Evolutionary conservation across 768 basidiomycete species (phyloP).

Genomic region (Leccinum broughii): DNA sequence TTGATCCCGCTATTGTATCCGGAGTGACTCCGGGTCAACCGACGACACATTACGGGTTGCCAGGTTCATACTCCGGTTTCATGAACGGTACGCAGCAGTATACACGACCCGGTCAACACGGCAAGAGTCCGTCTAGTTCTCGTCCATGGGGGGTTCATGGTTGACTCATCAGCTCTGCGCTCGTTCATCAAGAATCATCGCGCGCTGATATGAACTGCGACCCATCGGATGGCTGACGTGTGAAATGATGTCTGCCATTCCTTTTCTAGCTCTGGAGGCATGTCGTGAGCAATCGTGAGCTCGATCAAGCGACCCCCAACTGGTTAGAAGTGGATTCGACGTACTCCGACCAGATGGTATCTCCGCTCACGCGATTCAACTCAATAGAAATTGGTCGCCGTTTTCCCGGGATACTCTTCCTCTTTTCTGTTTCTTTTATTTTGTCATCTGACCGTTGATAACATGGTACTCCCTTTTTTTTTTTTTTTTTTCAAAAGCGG

Average conservation of each 20-base stretch:
- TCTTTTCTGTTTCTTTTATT: neutral
- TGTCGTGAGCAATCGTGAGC: conserved; percentile 1
- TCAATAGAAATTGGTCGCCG: conserved; percentile 6
- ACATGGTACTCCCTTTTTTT: neutral
- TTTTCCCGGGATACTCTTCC: conserved; percentile 2
- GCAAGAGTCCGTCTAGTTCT: conserved; percentile 21
- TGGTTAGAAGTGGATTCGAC: neutral
- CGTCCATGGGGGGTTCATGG: conserved; percentile 28
- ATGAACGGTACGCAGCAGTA: conserved; percentile 17
- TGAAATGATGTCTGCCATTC: conserved; percentile 11
- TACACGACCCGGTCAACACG: conserved; percentile 21
- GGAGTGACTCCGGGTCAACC: conserved; percentile 4
- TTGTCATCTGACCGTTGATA: neutral
- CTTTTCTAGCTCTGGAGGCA: neutral
- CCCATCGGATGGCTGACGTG: conserved; percentile 8
- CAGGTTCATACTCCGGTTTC: conserved; percentile 14
- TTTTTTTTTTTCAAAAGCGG: conserved; percentile 4
- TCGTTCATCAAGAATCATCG: neutral
- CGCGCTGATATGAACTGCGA: neutral
- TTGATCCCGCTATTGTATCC: conserved; percentile 29
- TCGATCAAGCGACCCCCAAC: conserved; percentile 3
- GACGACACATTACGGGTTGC: conserved; percentile 5
- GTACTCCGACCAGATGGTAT: conserved; percentile 4
- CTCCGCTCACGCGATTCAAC: conserved; percentile 5
- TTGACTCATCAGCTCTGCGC: conserved; percentile 11